Conservation (phyloP, 352 stramenopile genomes). For the Globisporangium rhizosaccharum region DNA sequence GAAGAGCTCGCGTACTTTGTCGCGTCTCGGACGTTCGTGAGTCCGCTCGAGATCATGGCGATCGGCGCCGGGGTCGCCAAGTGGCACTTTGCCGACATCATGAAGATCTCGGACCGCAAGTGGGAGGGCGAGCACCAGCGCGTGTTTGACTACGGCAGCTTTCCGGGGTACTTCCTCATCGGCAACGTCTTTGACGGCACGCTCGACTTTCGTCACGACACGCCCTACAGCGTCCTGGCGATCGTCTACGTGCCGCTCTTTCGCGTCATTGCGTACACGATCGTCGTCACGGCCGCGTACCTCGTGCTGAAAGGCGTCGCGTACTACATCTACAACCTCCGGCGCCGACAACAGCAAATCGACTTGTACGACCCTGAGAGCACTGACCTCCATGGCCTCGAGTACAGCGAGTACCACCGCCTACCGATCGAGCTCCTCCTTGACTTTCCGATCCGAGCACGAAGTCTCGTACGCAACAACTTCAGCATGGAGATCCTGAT, state of each 20-base stretch:
- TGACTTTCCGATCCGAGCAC: conserved; percentile 10
- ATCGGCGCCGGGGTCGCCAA: conserved; percentile 13
- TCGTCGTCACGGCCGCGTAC: conserved; percentile 5
- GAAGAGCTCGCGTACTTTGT: conserved; percentile 34
- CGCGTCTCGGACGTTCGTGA: conserved; percentile 17
- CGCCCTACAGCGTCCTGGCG: conserved; percentile 6
- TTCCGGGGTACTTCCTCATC: conserved; percentile 11
- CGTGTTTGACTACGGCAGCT: conserved; percentile 14
- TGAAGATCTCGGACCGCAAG: conserved; percentile 15
- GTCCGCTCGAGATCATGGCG: conserved; percentile 20
- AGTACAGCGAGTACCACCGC: conserved; percentile 13
- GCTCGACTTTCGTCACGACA: conserved; percentile 12
- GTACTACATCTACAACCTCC: neutral
- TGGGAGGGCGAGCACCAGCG: conserved; percentile 21
- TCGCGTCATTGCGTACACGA: conserved; percentile 6
- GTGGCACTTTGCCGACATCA: conserved; percentile 4
- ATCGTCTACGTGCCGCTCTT: conserved; percentile 19
- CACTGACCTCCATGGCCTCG: conserved; percentile 2
- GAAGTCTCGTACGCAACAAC: conserved; percentile 9
- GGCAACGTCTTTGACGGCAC: conserved; percentile 19
- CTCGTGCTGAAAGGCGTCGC: neutral
- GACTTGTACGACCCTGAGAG: neutral
- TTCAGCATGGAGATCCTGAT: conserved; percentile 14
- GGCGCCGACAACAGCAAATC: neutral
- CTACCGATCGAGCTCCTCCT: conserved; percentile 11